Conservation (phyloP, 2,329 filamentous ascomycete species). For the Ascocoryne sarcoides region DNA sequence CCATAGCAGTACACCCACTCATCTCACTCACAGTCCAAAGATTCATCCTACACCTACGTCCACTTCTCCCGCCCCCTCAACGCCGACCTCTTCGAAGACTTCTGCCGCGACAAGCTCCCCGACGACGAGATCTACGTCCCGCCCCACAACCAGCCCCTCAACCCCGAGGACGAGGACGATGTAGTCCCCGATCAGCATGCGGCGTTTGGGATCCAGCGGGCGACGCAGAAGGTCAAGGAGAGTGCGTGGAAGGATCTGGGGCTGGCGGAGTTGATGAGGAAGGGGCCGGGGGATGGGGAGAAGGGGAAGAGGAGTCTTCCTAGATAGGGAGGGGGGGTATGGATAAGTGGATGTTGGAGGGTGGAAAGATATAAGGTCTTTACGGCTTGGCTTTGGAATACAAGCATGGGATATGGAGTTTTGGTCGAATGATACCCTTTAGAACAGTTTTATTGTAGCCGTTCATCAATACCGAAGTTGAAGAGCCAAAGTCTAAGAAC, state of each 20-base stretch:
- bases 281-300: constrained; percentile 34
- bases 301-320: constrained; percentile 6
- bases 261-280: constrained; percentile 59
- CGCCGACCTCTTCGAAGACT: constrained; percentile 72
- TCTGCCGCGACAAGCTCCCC: constrained; percentile 62
- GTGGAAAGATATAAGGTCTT: not conserved
- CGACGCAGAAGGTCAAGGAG: constrained; percentile 63
- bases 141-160: constrained; percentile 69
- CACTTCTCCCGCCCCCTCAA: constrained; percentile 65
- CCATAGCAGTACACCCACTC: too few species aligned
- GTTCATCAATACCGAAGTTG: too few species aligned
- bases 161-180: constrained; percentile 83
- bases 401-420: constrained; percentile 11
- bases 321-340: constrained; percentile 1
- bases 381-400: constrained; percentile 1
- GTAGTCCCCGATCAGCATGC: constrained; percentile 83
- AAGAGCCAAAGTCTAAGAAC: too few species aligned
- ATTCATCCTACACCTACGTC: constrained; percentile 65
- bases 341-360: constrained; percentile 10
- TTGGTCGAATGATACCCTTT: constrained; percentile 7
- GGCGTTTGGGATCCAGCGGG: constrained; percentile 76
- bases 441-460: not conserved
- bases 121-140: constrained; percentile 77
- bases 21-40: constrained; percentile 47
- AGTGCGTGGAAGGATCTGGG: constrained; percentile 73